phyloP scores from a whole-genome alignment of 495 filamentous ascomycete genomes.

The Aspergillus ellipticus region DNA sequence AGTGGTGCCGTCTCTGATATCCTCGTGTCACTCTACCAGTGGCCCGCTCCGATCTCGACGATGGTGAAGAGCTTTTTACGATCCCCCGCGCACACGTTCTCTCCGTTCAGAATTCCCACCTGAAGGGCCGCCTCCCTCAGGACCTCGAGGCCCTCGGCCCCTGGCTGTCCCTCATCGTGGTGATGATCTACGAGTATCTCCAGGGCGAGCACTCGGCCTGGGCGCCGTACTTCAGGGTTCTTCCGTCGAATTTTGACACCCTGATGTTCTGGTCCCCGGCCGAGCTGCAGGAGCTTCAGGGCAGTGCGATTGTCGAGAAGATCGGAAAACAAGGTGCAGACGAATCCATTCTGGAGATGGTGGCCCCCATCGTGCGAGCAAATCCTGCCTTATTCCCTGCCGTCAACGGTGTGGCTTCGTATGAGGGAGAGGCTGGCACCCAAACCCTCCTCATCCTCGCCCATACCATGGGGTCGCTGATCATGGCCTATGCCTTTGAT shows the following conservation, averaged over 20 bases:
- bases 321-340: slow-evolving; percentile 75
- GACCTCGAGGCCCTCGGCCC: slow-evolving; percentile 43
- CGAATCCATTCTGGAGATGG: slow-evolving; percentile 55
- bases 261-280: slow-evolving; percentile 82
- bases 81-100: slow-evolving; percentile 57
- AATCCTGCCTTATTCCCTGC: slow-evolving; percentile 45
- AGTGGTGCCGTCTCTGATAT: slow-evolving; percentile 24
- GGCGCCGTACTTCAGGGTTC: slow-evolving; percentile 76
- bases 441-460: slow-evolving; percentile 56
- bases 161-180: slow-evolving; percentile 68
- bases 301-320: slow-evolving; percentile 69
- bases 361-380: slow-evolving; percentile 57
- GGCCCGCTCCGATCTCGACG: slow-evolving; percentile 51
- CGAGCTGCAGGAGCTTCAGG: slow-evolving; percentile 73
- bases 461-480: slow-evolving; percentile 77
- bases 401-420: slow-evolving; percentile 47
- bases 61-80: slow-evolving; percentile 63
- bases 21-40: slow-evolving; percentile 35
- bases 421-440: slow-evolving; percentile 41
- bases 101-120: slow-evolving; percentile 46
- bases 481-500: slow-evolving; percentile 96
- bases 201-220: slow-evolving; percentile 61
- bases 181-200: slow-evolving; percentile 75
- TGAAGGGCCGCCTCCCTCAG: slow-evolving; percentile 41
- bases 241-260: slow-evolving; percentile 77